Base-by-base conservation (phyloP, 1,284 basidiomycete genomes). In the Naganishia albida region DNA sequence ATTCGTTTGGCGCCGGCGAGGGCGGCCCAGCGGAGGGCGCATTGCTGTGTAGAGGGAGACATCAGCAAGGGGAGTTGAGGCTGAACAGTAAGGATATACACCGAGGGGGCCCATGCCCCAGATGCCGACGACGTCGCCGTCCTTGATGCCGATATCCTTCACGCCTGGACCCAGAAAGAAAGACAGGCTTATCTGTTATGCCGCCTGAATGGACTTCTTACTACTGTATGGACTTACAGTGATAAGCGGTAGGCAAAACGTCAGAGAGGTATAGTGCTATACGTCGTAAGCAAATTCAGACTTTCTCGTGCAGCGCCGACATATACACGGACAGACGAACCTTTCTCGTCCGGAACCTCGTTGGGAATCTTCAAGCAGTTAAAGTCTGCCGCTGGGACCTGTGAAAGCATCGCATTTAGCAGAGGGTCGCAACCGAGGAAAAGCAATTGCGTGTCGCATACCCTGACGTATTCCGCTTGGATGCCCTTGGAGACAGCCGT, bases 1-100 rank as follows among this genome's bases (percentile, higher is more conserved):
- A 91, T 82, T 60, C 87, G 84, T 60, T 81, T 82, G 3, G 88
- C 89, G 38, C 87, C 88, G 74, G 88, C 88, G 38, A 88, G 74
- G 65, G 85, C 78, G 0, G 85, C 85, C 82, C 85, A 91, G 60
- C 83, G 64, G 28, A 65, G 18, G 23, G 56, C 46, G n/a, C 48
- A 50, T 52, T 64, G 63, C 38, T 55, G 23, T n/a, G n/a, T n/a
- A n/a, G n/a, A n/a, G n/a, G n/a, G n/a, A n/a, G n/a, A 12, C 1
- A 62, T 52, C 46, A 48, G 46, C 46, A 8, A 52, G n/a, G n/a
- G 16, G 30, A 13, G 7, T 20, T 12, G 28, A 52, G 20, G 6
- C n/a, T n/a, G n/a, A n/a, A n/a, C n/a, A n/a, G 30, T 6, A n/a
- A n/a, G 28, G 7, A 28, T 40, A 28, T 30, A 56, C 54, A 2